Evolutionary conservation across 148 eudicot genomes (phyloP).

Genomic region (Polygonum aviculare): DNA sequence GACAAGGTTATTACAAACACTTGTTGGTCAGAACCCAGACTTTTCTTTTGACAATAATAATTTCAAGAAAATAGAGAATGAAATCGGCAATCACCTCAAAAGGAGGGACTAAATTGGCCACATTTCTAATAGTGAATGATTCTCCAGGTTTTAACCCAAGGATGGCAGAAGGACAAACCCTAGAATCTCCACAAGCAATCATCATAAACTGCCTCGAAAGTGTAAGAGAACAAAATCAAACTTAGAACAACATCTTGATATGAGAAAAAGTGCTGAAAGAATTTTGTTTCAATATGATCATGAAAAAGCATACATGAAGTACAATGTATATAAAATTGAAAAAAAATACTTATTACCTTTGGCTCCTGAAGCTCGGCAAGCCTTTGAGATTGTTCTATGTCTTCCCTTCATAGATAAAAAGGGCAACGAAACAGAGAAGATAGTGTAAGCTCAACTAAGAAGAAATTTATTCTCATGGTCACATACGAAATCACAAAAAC

Average conservation of each 20-base stretch:
- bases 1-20: not conserved
- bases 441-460: not conserved
- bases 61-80: conserved; percentile 6
- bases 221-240: conserved; percentile 25
- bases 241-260: conserved; percentile 10
- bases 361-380: conserved; percentile 74
- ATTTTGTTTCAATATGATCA: not conserved
- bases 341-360: conserved; percentile 33
- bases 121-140: conserved; percentile 77
- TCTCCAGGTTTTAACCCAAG: conserved; percentile 93
- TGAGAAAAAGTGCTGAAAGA: conserved; percentile 1
- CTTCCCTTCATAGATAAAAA: conserved; percentile 38
- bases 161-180: conserved; percentile 87
- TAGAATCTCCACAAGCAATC: conserved; percentile 96
- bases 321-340: not conserved
- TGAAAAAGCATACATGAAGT: not conserved
- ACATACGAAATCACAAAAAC: not conserved
- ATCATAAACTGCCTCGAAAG: conserved; percentile 66
- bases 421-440: conserved; percentile 1
- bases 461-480: not conserved
- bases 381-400: conserved; percentile 48
- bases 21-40: not conserved
- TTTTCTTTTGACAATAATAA: not conserved
- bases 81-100: conserved; percentile 43
- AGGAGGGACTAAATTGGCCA: conserved; percentile 90